A percentile compares a stretch with the other conserved stretches of the same genome.
Evolutionary conservation across 1,139 yeast genomes (phyloP).

Genomic region (Pichia sp.): DNA sequence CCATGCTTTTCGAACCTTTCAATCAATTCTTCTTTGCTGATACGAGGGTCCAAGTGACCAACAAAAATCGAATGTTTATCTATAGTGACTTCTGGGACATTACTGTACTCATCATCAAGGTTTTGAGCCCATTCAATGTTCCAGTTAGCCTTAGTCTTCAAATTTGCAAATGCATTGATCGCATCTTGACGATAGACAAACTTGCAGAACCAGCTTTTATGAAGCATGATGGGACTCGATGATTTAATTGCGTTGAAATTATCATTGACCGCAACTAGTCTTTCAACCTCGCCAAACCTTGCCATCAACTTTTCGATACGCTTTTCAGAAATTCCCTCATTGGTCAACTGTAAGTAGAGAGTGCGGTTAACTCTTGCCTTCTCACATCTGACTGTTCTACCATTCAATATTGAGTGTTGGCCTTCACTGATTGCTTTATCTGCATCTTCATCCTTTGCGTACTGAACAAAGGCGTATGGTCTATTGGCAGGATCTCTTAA

Average conservation of each 20-base stretch:
- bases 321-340: constrained; percentile 24
- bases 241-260: constrained; percentile 16
- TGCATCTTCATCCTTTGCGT: constrained; percentile 64
- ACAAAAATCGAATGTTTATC: constrained; percentile 71
- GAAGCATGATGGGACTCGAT: constrained; percentile 11
- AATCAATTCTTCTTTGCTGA: constrained; percentile 47
- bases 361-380: constrained; percentile 89
- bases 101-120: constrained; percentile 38
- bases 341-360: constrained; percentile 41
- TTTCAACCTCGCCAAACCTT: constrained; percentile 70
- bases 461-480: constrained; percentile 94
- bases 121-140: constrained; percentile 83
- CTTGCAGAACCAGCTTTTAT: constrained; percentile 67
- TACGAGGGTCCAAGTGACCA: constrained; percentile 56
- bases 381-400: constrained; percentile 78
- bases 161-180: constrained; percentile 71
- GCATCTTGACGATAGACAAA: constrained; percentile 89
- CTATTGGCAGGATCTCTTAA: constrained; percentile 74
- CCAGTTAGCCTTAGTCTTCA: constrained; percentile 46
- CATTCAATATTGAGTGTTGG: constrained; percentile 63
- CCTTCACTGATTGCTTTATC: constrained; percentile 59
- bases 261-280: constrained; percentile 48
- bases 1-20: constrained; percentile 68
- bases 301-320: constrained; percentile 36
- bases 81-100: constrained; percentile 35